Evolutionary conservation across 2,329 filamentous ascomycete species (phyloP).

Genomic region (Apiospora hydei): DNA sequence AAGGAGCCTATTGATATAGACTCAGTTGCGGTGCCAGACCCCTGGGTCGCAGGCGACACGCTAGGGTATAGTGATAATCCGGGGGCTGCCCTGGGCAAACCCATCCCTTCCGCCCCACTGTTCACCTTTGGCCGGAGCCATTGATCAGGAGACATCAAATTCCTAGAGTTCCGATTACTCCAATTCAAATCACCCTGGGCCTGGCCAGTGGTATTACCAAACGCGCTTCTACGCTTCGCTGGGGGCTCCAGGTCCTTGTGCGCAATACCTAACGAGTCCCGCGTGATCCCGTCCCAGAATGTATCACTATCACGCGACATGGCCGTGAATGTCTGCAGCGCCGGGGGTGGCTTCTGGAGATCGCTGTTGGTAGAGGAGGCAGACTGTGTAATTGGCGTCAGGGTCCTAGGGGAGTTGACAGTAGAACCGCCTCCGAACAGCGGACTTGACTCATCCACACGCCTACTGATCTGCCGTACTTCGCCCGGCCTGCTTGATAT

Average conservation of each 20-base stretch:
- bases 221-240: constrained; percentile 33
- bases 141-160: constrained; percentile 21
- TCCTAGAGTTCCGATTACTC: constrained; percentile 4
- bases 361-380: constrained; percentile 26
- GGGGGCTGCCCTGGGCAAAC: neutral
- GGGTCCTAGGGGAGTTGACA: constrained; percentile 37
- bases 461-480: constrained; percentile 38
- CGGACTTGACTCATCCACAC: constrained; percentile 35
- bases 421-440: constrained; percentile 38
- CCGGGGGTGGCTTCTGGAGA: constrained; percentile 28
- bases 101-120: neutral
- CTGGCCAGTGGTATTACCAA: constrained; percentile 43
- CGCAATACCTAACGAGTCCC: constrained; percentile 40
- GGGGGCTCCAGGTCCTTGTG: constrained; percentile 33
- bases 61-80: constrained; percentile 5
- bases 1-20: neutral
- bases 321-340: constrained; percentile 25
- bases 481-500: constrained; percentile 42
- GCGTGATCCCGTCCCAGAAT: constrained; percentile 37
- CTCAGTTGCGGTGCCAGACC: neutral
- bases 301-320: constrained; percentile 32
- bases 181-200: neutral
- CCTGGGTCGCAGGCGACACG: constrained; percentile 1
- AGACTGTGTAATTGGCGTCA: constrained; percentile 28
- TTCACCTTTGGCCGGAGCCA: constrained; percentile 14